Conservation (phyloP, 2,329 filamentous ascomycete species). For the Metarhizium brunneum region DNA sequence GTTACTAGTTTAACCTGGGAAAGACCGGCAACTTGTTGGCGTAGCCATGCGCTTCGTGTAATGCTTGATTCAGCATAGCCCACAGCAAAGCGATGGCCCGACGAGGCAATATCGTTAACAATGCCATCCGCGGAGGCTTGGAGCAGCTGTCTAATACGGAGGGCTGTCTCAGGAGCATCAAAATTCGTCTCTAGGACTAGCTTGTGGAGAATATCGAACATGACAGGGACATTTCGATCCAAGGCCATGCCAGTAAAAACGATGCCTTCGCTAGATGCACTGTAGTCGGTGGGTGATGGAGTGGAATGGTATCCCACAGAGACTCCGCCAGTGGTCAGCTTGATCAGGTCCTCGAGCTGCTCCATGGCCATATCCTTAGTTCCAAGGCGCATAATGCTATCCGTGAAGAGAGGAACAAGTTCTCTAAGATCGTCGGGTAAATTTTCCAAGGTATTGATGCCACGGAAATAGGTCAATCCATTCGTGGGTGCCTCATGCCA, state of each 20-base stretch:
- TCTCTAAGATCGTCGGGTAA: conserved; percentile 77
- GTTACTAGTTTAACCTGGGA: conserved; percentile 82
- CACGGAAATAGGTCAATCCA: conserved; percentile 90
- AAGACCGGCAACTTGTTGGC: conserved; percentile 82
- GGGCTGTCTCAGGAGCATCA: conserved; percentile 68
- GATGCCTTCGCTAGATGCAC: conserved; percentile 68
- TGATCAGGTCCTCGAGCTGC: conserved; percentile 89
- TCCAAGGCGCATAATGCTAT: conserved; percentile 86
- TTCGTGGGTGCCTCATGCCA: conserved; percentile 94
- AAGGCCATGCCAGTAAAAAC: conserved; percentile 79
- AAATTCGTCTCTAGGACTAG: conserved; percentile 86
- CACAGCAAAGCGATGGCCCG: conserved; percentile 80
- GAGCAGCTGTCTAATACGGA: conserved; percentile 76
- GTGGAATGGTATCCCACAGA: conserved; percentile 77
- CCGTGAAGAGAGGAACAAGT: conserved; percentile 82
- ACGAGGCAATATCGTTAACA: conserved; percentile 83
- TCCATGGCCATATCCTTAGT: conserved; percentile 86
- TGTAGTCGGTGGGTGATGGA: conserved; percentile 64
- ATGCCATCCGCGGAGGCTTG: conserved; percentile 83
- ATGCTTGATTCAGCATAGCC: conserved; percentile 75
- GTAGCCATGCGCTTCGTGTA: conserved; percentile 59
- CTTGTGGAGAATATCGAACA: conserved; percentile 78
- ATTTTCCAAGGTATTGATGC: conserved; percentile 69
- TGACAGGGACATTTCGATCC: conserved; percentile 80
- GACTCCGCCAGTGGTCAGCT: conserved; percentile 89